Base-by-base conservation (phyloP, 2,329 filamentous ascomycete species). In the Pseudogymnoascus destructans region DNA sequence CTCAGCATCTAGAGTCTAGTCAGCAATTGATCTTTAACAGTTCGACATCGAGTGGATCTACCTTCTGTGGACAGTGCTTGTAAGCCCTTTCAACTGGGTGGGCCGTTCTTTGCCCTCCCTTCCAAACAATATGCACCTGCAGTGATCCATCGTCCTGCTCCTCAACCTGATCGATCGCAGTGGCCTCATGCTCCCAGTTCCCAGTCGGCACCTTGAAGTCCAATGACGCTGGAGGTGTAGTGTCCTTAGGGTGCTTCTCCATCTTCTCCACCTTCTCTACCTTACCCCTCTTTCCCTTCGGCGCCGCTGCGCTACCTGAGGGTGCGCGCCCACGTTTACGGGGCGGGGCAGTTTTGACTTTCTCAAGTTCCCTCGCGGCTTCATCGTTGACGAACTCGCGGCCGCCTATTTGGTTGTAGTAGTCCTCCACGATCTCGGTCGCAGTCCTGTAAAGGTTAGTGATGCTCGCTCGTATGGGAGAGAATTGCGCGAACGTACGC, bases 41-140 rank as follows among this genome's bases (percentile, higher is more conserved):
- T 3, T 5, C 25, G 32, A 25, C 3, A 10, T 25, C 5, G n/a
- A 30, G 25, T 52, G 25, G 15, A n/a, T 10, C 59, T 69, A 86
- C 85, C 77, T 85, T 87, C 67, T 92, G 87, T 0, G 88, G 88
- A 64, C 86, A 90, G 64, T 89, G 84, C 66, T 82, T 78, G 65
- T 91, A 87, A 6, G 90, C 78, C 11, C 84, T 77, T 17, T 75
- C 70, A 13, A 87, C 81, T 8, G 81, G 77, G 65, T 92, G 87
- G 66, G 87, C 83, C 0, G 86, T 87, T 73, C 89, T 90, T 54
- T 80, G 75, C 7, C 82, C 82, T 61, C 85, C 82, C 64, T 82
- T 84, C 87, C 88, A 92, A 10, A 81, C 80, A 30, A 91, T 72
- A 64, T 85, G 89, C 0, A 86, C 86, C 30, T 82, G 76, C 11